Evolutionary conservation across 352 stramenopile genomes (phyloP).

Genomic region (Globisporangium paroecandrum): DNA sequence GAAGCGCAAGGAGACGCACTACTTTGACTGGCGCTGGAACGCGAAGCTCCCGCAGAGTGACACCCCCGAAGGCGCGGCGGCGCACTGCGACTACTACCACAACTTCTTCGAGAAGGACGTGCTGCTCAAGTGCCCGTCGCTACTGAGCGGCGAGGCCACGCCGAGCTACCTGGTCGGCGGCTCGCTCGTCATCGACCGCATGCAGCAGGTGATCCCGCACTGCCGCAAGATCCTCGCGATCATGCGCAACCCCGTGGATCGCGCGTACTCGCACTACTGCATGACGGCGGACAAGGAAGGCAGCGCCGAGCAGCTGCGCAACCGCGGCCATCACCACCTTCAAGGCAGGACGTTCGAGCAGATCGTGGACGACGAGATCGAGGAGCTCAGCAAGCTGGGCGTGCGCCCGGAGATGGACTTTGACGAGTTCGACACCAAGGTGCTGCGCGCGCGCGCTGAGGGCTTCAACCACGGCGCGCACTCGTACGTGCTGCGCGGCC

Average conservation of each 20-base stretch:
- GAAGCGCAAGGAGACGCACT: conserved; percentile 96
- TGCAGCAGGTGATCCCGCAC: conserved; percentile 74
- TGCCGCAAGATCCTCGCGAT: conserved; percentile 83
- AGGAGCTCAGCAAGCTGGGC: conserved; percentile 50
- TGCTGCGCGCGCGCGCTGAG: conserved; percentile 39
- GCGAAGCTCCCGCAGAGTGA: conserved; percentile 47
- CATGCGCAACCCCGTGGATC: conserved; percentile 78
- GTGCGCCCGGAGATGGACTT: conserved; percentile 76
- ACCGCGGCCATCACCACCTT: conserved; percentile 72
- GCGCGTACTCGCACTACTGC: conserved; percentile 88
- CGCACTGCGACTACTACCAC: conserved; percentile 72
- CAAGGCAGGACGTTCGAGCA: conserved; percentile 63
- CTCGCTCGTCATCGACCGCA: conserved; percentile 61
- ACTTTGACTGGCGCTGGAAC: conserved; percentile 98
- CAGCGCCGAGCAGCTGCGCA: conserved; percentile 71
- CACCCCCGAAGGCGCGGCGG: conserved; percentile 46
- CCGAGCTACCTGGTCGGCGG: conserved; percentile 90
- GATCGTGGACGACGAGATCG: conserved; percentile 69
- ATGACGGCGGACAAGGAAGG: conserved; percentile 81
- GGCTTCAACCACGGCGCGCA: conserved; percentile 71
- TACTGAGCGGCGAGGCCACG: conserved; percentile 92
- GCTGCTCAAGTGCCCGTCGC: conserved; percentile 82
- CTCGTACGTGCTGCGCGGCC: conserved; percentile 79
- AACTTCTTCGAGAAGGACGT: conserved; percentile 84
- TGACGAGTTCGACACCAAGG: conserved; percentile 61